These are phyloP conservation scores for Glycyrrhiza uralensis DNA, from an alignment of 306 rosid genomes.

Conservation along the genomic window DNA sequence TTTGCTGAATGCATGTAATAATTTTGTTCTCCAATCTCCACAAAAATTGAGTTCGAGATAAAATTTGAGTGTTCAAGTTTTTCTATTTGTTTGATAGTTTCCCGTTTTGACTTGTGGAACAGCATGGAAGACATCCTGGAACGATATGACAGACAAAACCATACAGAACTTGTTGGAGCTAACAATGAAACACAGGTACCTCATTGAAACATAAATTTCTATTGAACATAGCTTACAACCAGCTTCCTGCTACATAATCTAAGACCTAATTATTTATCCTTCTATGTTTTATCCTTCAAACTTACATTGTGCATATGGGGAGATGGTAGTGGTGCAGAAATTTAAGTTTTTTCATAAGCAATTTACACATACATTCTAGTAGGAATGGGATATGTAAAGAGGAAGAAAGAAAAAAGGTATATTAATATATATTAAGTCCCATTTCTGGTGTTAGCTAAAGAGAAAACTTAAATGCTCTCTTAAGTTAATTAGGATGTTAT, in stretches of 20 bases:
- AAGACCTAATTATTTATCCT: neutral
- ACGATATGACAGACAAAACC: conserved; percentile 57
- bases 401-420: no score
- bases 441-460: no score
- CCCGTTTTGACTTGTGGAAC: conserved; percentile 25
- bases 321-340: no score
- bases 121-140: conserved; percentile 75
- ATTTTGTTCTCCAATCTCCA: neutral
- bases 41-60: neutral
- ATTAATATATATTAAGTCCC: no score
- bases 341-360: no score
- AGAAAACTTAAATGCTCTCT: no score
- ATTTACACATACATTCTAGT: no score
- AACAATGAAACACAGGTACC: conserved; percentile 56
- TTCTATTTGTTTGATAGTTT: neutral
- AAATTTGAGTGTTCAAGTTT: neutral
- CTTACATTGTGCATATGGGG: no score
- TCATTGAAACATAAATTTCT: neutral
- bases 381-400: no score
- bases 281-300: no score
- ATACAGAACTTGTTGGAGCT: conserved; percentile 25
- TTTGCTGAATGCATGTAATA: neutral
- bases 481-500: no score
- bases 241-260: neutral
- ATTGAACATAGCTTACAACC: neutral